A percentile compares a stretch with the other conserved stretches of the same genome.
These are phyloP conservation scores for Atkinsonella texensis DNA, from an alignment of 2,329 filamentous ascomycete species.

Conservation along the genomic window DNA sequence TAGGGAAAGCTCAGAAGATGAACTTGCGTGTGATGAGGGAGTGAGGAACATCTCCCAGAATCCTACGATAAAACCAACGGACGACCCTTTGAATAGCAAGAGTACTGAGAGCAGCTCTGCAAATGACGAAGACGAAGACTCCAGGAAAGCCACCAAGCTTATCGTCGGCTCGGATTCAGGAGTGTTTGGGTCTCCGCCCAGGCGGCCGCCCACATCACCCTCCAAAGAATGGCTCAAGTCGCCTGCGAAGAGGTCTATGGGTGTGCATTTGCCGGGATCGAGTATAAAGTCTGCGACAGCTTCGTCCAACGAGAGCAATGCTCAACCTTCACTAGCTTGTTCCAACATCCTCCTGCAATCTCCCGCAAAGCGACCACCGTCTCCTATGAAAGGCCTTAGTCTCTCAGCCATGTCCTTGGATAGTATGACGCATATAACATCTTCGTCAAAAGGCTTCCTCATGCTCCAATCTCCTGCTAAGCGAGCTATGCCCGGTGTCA, in stretches of 20 bases:
- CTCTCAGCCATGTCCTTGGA: slow-evolving; percentile 12
- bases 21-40: slow-evolving; percentile 39
- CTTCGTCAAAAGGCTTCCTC: slow-evolving; percentile 31
- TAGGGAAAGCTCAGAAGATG: slow-evolving; percentile 41
- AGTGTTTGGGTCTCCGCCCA: slow-evolving; percentile 41
- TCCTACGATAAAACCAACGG: slow-evolving; percentile 10
- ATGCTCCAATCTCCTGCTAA: slow-evolving; percentile 42
- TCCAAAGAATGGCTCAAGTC: slow-evolving; percentile 44
- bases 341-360: slow-evolving; percentile 30
- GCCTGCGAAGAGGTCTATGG: slow-evolving; percentile 35
- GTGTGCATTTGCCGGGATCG: slow-evolving; percentile 20
- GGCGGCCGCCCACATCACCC: slow-evolving; percentile 38
- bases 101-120: neutral
- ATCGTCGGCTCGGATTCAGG: neutral
- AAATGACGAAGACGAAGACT: slow-evolving; percentile 8
- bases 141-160: slow-evolving; percentile 4
- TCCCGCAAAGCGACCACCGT: slow-evolving; percentile 38
- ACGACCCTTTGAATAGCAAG: neutral
- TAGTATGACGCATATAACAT: slow-evolving; percentile 19
- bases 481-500: slow-evolving; percentile 24
- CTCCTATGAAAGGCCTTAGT: slow-evolving; percentile 28
- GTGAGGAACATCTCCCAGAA: neutral
- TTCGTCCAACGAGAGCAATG: slow-evolving; percentile 7
- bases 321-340: slow-evolving; percentile 24
- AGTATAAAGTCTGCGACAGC: slow-evolving; percentile 15